Evolutionary conservation across 2,329 filamentous ascomycete genomes (phyloP), one percentile per base, ranked within the genome.

Genomic region (Tolypocladium paradoxum): DNA sequence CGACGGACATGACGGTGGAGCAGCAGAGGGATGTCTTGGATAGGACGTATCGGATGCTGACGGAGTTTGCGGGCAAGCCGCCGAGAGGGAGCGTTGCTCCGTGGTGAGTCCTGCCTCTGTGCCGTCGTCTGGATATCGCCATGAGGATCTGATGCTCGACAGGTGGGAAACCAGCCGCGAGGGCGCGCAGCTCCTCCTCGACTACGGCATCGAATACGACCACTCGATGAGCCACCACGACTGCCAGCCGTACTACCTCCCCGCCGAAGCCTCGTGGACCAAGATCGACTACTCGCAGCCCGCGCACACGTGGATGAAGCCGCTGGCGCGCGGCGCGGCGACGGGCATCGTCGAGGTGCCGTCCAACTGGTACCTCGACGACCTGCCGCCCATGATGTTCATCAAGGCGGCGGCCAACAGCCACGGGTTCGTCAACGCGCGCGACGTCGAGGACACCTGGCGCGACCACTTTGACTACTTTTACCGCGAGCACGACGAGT

Each of bases 11-110:
- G 85, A 85, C 77, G 0, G 65, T 87, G 1, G 85, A 90, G 63
- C 87, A 91, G 68, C 87, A 91, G 65, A 78, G 77, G 16, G 85
- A 87, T 54, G 83, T 91, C 18, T 76, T 92, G 6, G 83, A 87
- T 61, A 88, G 88, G 68, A 88, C 85, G 20, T 88, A 84, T 64
- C 77, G 78, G 24, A 75, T 90, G 67, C 76, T 90, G 35, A 88
- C 82, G 0, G 81, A 85, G 0, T 86, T 91, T 38, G 63, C 61
- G 40, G 83, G 87, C 6, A 88, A 88, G 68, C 83, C 83, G 0
- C 87, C 87, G 0, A 73, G 84, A 0, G 87, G 87, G 1, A 84
- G 78, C 38, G 86, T 90, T 0, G 86, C 85, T 0, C 87, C 87
- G 0, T 90, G 71, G 75, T 52, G 45, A 38, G 47, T 34, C 31